phyloP scores from a whole-genome alignment of 306 rosid genomes.

The Fagus crenata region DNA sequence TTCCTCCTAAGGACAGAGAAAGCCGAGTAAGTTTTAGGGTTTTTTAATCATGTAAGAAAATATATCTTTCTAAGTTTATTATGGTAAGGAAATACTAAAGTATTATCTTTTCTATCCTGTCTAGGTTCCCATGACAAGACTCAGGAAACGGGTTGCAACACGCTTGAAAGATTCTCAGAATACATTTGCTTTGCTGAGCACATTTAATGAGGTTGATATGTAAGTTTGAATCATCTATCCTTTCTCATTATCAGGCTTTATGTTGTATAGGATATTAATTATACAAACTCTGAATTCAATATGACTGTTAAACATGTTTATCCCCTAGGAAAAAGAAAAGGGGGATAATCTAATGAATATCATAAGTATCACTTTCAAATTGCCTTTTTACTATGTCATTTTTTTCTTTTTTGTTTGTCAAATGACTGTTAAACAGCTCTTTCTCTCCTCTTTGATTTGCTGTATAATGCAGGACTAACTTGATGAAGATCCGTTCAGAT shows the following conservation, averaged over 20 bases:
- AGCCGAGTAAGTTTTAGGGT: conserved; percentile 53
- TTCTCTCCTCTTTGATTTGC: conserved; percentile 35
- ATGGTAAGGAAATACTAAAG: background rate
- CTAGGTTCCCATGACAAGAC: conserved; percentile 84
- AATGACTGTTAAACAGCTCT: background rate
- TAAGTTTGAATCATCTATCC: conserved; percentile 35
- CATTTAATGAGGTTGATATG: conserved; percentile 90
- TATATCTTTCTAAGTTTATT: background rate
- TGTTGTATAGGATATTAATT: no score
- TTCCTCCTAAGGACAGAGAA: conserved; percentile 73
- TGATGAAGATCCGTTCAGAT: conserved; percentile 91
- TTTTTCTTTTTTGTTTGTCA: background rate
- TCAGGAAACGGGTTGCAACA: conserved; percentile 69
- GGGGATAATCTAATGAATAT: background rate
- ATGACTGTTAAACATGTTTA: background rate
- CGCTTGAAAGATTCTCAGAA: conserved; percentile 85
- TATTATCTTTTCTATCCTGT: conserved; percentile 1
- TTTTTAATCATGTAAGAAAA: conserved; percentile 1
- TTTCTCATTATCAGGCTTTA: background rate
- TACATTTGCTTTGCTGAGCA: conserved; percentile 78
- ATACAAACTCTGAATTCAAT: background rate
- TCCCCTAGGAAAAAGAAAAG: background rate
- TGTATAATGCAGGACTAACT: conserved; percentile 61
- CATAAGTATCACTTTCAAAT: background rate
- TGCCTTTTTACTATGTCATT: background rate